Percentiles rank a stretch among this genome's conserved stretches.
phyloP scores from a whole-genome alignment of 2,329 filamentous ascomycete genomes.

The Trichoderma simmonsii region DNA sequence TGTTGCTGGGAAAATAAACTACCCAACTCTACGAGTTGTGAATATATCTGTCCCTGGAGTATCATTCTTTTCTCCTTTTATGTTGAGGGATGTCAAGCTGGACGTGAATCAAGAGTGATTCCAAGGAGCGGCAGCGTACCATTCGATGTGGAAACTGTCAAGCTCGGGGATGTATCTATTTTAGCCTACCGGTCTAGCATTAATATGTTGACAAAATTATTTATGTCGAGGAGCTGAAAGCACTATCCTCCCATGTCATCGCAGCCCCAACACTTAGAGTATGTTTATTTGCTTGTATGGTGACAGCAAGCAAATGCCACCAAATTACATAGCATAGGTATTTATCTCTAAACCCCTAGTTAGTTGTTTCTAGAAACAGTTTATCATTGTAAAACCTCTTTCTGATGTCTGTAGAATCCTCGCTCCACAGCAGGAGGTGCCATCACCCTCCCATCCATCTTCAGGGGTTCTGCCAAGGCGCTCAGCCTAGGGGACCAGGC shows the following conservation, averaged over 20 bases:
- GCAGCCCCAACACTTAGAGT: background rate
- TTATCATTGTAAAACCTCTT: background rate
- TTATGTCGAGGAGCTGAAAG: background rate
- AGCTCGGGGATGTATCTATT: background rate
- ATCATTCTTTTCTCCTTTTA: background rate
- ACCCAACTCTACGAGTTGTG: conserved; percentile 1
- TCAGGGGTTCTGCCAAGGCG: background rate
- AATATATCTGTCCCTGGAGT: background rate
- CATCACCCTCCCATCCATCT: background rate
- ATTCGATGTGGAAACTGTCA: background rate
- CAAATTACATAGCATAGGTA: background rate
- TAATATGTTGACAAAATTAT: background rate
- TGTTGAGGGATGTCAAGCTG: background rate
- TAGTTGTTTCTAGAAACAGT: background rate
- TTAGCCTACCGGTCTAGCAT: background rate
- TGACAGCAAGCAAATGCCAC: background rate
- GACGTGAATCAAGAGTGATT: background rate
- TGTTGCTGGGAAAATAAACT: background rate
- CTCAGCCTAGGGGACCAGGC: background rate
- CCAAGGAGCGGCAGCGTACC: too few relatives aligned
- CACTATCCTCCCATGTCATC: background rate
- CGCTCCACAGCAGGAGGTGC: background rate
- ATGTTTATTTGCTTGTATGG: background rate
- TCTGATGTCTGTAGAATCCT: background rate
- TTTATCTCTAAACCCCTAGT: background rate